Percentiles rank a stretch among this genome's conserved stretches.
Evolutionary conservation across 202 grass and related monocot species (phyloP).

Genomic region (Schoenoplectus tabernaemontani): DNA sequence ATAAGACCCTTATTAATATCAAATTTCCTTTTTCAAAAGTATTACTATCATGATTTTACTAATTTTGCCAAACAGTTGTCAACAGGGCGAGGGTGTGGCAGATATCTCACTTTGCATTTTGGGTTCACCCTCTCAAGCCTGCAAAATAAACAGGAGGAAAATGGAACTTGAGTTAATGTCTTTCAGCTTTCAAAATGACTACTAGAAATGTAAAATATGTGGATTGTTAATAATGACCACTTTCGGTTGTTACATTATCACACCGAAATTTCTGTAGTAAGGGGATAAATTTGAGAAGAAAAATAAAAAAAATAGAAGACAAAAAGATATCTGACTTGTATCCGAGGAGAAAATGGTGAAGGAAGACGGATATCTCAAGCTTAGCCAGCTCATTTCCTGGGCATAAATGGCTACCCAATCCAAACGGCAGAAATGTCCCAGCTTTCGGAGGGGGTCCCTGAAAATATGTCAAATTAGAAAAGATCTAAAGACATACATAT

Average conservation of each 20-base stretch:
- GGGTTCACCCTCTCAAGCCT: slow-evolving; percentile 60
- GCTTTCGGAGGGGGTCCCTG: slow-evolving; percentile 52
- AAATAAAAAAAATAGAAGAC: not conserved
- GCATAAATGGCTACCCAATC: slow-evolving; percentile 53
- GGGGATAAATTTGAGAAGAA: not conserved
- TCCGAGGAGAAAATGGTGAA: slow-evolving; percentile 76
- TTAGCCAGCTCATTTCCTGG: slow-evolving; percentile 85
- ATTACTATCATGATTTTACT: slow-evolving; percentile 25
- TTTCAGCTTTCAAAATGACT: not conserved
- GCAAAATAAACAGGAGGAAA: not conserved
- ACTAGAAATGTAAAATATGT: not conserved
- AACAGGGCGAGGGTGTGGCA: slow-evolving; percentile 62
- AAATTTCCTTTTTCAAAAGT: not conserved
- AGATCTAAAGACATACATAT: not conserved
- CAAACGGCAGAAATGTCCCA: slow-evolving; percentile 70
- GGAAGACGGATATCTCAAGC: slow-evolving; percentile 85
- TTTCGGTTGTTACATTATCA: not conserved
- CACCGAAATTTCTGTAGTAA: not conserved
- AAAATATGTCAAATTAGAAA: slow-evolving; percentile 18
- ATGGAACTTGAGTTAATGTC: not conserved
- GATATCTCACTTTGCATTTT: slow-evolving; percentile 34
- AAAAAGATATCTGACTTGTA: slow-evolving; percentile 44
- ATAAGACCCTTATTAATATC: not conserved
- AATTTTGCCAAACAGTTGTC: slow-evolving; percentile 80
- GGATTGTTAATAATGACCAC: not conserved